These are phyloP conservation scores for Apiotrichum domesticum DNA, from an alignment of 1,284 basidiomycete species.

Conservation along the genomic window DNA sequence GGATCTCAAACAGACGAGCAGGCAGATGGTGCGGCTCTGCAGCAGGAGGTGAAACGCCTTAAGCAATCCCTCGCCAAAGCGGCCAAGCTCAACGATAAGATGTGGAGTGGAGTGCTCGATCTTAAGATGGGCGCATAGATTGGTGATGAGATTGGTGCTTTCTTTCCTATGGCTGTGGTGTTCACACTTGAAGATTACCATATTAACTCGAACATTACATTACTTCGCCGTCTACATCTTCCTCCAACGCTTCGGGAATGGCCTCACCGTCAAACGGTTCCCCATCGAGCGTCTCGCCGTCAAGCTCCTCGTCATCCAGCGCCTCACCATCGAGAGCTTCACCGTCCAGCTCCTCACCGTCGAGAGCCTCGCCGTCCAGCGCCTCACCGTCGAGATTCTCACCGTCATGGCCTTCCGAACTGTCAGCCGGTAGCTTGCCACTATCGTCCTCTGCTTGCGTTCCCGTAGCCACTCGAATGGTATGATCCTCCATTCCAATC, in stretches of 20 bases:
- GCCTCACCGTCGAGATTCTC: not conserved
- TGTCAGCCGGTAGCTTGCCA: not conserved
- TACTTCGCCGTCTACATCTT: conserved; percentile 44
- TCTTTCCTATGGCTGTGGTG: not conserved
- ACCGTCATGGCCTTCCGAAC: not conserved
- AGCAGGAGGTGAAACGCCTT: conserved; percentile 61
- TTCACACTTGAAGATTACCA: too few species aligned
- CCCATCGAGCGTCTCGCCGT: conserved; percentile 31
- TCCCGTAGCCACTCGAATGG: too few species aligned
- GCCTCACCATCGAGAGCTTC: conserved; percentile 3
- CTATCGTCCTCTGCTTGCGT: too few species aligned
- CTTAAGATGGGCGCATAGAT: conserved; percentile 19
- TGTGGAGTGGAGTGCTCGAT: conserved; percentile 70
- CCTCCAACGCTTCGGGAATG: conserved; percentile 19
- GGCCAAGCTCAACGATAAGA: conserved; percentile 75
- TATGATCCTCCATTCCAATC: conserved; percentile 23
- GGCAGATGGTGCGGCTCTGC: conserved; percentile 55
- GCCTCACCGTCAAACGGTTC: conserved; percentile 1
- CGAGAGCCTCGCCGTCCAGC: conserved; percentile 24
- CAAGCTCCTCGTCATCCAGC: not conserved
- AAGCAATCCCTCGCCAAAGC: conserved; percentile 67
- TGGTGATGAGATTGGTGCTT: not conserved
- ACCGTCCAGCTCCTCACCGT: conserved; percentile 47
- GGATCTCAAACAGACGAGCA: not conserved
- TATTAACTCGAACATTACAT: conserved; percentile 8